These are phyloP conservation scores for Platanthera guangdongensis DNA, from an alignment of 106 monocot species.

Conservation along the genomic window DNA sequence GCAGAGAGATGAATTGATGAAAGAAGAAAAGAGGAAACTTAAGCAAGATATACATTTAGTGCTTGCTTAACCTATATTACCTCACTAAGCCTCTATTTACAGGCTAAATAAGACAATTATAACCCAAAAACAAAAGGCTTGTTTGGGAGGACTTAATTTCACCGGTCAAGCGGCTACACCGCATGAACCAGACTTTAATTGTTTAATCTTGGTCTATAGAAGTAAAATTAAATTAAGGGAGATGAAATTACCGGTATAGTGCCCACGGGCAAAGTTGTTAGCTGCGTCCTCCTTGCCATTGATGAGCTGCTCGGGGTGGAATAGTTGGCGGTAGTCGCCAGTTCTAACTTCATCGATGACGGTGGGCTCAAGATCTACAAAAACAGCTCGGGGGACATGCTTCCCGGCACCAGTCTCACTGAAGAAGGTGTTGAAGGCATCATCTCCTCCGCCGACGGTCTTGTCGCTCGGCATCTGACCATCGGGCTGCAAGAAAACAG, in stretches of 20 bases:
- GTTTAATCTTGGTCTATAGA: no score
- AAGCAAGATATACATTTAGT: no score
- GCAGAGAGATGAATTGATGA: no score
- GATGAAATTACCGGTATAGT: conserved; percentile 46
- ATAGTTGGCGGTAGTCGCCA: conserved; percentile 73
- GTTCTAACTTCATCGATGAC: conserved; percentile 77
- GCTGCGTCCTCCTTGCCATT: conserved; percentile 85
- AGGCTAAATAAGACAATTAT: no score
- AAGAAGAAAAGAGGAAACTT: no score
- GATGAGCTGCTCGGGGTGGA: conserved; percentile 86
- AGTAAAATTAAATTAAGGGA: neutral
- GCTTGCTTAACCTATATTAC: no score
- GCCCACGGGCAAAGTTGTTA: conserved; percentile 77
- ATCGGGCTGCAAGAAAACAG: conserved; percentile 27
- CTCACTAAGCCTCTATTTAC: no score
- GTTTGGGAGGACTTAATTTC: no score
- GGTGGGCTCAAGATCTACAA: conserved; percentile 75
- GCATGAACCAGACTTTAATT: no score
- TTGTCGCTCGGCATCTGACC: conserved; percentile 46
- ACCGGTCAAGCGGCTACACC: no score
- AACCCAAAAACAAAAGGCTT: no score
- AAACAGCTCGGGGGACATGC: conserved; percentile 64
- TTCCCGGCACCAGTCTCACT: conserved; percentile 65
- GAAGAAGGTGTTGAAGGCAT: conserved; percentile 73
- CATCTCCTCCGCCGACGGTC: conserved; percentile 36